Conservation (phyloP, 768 basidiomycete genomes). For the Russula griseocarnosa region DNA sequence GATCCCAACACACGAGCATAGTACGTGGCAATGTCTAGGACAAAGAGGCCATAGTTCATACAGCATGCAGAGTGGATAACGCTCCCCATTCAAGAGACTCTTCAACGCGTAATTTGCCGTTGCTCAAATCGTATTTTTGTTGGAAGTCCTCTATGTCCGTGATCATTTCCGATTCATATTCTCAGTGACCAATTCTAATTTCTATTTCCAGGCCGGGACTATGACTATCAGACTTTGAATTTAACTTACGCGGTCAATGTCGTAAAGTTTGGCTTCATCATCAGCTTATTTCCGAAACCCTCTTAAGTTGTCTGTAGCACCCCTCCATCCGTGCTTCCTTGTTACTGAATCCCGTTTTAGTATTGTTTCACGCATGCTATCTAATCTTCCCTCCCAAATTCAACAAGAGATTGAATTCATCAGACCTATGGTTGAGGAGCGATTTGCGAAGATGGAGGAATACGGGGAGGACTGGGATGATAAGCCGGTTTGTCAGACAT, state of each 20-base stretch:
- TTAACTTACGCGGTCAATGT: background rate
- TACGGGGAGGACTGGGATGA: background rate
- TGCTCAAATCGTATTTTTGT: background rate
- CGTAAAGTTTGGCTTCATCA: background rate
- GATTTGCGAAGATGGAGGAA: background rate
- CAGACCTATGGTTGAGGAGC: background rate
- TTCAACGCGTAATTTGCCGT: background rate
- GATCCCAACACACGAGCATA: background rate
- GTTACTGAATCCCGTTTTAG: background rate
- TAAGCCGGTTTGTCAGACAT: background rate
- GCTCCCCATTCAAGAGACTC: background rate
- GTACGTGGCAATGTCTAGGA: background rate
- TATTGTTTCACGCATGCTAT: background rate
- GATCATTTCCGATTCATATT: background rate
- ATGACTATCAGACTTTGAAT: background rate
- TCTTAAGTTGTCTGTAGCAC: background rate
- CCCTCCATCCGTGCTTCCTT: background rate
- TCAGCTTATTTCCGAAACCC: background rate
- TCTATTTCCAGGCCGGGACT: background rate
- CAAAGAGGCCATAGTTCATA: background rate
- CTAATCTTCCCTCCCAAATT: background rate
- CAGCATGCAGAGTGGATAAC: background rate
- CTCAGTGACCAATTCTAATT: background rate
- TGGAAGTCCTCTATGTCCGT: background rate
- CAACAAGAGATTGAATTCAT: background rate